A percentile compares a stretch with the other conserved stretches of the same genome.
Conservation (phyloP, 306 rosid genomes). For the Herpetospermum pedunculosum region DNA sequence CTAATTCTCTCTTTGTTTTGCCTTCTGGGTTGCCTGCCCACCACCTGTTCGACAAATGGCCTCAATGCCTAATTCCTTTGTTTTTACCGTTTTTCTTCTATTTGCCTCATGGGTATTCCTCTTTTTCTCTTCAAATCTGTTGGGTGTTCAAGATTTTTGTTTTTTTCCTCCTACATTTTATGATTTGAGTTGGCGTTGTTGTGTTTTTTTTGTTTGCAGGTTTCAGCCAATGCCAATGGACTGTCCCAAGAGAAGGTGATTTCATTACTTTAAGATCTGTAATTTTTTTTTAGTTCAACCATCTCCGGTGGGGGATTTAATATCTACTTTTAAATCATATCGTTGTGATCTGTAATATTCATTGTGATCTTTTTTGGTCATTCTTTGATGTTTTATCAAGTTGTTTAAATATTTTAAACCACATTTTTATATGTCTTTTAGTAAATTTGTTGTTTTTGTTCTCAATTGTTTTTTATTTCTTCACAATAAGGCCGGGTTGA, state of each 20-base stretch:
- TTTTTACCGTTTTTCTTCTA: background rate
- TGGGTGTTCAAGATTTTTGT: background rate
- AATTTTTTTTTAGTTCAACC: no score
- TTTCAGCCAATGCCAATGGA: slow-evolving; percentile 7
- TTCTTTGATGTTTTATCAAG: background rate
- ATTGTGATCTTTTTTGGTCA: background rate
- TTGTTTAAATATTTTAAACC: background rate
- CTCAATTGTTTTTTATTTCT: no score
- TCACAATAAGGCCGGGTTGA: no score
- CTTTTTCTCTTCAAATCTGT: background rate
- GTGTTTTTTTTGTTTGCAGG: background rate
- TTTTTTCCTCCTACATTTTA: background rate
- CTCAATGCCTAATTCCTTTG: background rate
- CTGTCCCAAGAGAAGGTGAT: background rate
- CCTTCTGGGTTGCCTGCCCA: background rate
- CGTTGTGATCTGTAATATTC: no score
- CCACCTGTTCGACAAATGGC: slow-evolving; percentile 5
- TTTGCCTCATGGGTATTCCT: slow-evolving; percentile 3
- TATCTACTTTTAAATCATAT: no score
- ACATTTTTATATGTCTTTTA: background rate
- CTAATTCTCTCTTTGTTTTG: background rate
- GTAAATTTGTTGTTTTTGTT: no score
- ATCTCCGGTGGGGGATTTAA: no score
- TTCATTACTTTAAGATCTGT: background rate
- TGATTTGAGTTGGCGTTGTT: background rate